Evolutionary conservation across 345 rosid species (phyloP).

Genomic region (Geranium rotundifolium): DNA sequence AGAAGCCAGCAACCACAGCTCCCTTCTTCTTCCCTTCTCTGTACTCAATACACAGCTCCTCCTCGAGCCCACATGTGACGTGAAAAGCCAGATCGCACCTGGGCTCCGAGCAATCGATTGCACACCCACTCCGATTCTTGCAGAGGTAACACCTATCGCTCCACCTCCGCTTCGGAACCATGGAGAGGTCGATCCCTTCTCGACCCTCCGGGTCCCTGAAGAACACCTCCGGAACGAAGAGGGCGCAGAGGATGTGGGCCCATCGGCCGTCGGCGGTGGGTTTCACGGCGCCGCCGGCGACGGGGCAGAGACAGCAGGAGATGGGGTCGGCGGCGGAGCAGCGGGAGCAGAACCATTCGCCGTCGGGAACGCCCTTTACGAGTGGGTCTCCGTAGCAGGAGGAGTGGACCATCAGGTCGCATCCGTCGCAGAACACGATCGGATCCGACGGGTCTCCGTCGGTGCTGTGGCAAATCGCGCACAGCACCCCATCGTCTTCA

Average conservation of each 20-base stretch:
- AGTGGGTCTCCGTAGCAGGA: slow-evolving; percentile 83
- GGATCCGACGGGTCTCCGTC: slow-evolving; percentile 90
- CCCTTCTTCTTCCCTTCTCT: slow-evolving; percentile 51
- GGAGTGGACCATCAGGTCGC: slow-evolving; percentile 86
- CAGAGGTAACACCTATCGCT: slow-evolving; percentile 56
- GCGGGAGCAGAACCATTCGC: slow-evolving; percentile 67
- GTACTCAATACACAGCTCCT: slow-evolving; percentile 70
- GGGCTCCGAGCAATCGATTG: slow-evolving; percentile 73
- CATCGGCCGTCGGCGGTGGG: slow-evolving; percentile 45
- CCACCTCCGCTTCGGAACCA: slow-evolving; percentile 57
- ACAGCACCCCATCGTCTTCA: slow-evolving; percentile 74
- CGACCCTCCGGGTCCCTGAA: slow-evolving; percentile 80
- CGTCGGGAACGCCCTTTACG: slow-evolving; percentile 55
- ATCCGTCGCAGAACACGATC: slow-evolving; percentile 90
- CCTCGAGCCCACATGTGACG: slow-evolving; percentile 71
- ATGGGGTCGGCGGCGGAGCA: slow-evolving; percentile 18
- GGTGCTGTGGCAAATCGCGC: slow-evolving; percentile 80
- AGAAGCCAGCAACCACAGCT: slow-evolving; percentile 79
- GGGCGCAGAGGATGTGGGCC: slow-evolving; percentile 76
- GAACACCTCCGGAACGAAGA: slow-evolving; percentile 79
- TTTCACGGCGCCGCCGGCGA: slow-evolving; percentile 53
- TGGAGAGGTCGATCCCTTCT: slow-evolving; percentile 54
- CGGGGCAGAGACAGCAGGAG: slow-evolving; percentile 60
- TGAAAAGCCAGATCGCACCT: slow-evolving; percentile 65
- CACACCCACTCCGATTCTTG: slow-evolving; percentile 48